phyloP scores from a whole-genome alignment of 1,139 yeast species.

The Yamadazyma diospyri region DNA sequence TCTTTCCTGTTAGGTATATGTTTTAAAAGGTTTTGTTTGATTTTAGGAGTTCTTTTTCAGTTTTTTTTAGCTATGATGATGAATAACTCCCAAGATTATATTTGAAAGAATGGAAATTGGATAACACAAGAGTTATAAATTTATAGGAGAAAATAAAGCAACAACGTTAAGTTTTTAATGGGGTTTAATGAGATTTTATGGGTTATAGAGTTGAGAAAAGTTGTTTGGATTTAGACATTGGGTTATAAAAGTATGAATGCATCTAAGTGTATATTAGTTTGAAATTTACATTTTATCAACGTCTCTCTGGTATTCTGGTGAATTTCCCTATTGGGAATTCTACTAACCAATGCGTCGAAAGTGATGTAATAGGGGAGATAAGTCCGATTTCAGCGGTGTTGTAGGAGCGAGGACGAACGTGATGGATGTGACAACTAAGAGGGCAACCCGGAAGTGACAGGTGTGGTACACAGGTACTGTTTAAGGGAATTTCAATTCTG shows the following conservation, averaged over 20 bases:
- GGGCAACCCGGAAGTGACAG: too few species aligned
- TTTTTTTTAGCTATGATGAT: conserved; percentile 1
- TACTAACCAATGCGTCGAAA: too few species aligned
- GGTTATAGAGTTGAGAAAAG: conserved; percentile 6
- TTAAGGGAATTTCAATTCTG: too few species aligned
- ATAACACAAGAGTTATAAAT: too few species aligned
- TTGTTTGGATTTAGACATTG: conserved; percentile 40
- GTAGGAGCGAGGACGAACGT: too few species aligned
- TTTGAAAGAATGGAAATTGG: conserved; percentile 6
- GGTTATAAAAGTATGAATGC: conserved; percentile 26
- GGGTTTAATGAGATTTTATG: conserved; percentile 7
- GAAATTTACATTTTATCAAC: conserved; percentile 2
- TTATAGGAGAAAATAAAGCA: conserved; percentile 1
- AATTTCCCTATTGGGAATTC: too few species aligned
- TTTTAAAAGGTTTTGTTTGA: conserved; percentile 9
- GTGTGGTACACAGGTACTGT: too few species aligned
- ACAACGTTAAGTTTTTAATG: conserved; percentile 4
- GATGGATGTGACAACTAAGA: too few species aligned
- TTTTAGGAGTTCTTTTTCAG: conserved; percentile 5
- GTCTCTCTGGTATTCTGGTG: background rate
- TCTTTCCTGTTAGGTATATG: conserved; percentile 10
- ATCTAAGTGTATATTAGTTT: conserved; percentile 21
- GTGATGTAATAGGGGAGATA: too few species aligned
- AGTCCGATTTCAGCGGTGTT: too few species aligned
- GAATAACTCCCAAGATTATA: conserved; percentile 3